phyloP scores from a whole-genome alignment of 352 stramenopile species.

The Phytophthora macrochlamydospora region DNA sequence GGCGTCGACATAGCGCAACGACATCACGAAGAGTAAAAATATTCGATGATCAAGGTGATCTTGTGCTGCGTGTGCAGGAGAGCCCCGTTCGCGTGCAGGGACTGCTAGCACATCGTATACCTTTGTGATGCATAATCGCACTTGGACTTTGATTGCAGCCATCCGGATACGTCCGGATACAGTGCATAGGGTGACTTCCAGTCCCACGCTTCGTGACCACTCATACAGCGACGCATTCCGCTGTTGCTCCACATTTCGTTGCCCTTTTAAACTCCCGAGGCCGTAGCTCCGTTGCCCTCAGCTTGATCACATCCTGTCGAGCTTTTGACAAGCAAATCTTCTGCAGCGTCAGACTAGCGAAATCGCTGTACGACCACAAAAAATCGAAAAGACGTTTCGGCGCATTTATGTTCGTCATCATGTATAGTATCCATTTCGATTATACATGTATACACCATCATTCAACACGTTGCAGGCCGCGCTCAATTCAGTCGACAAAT shows the following conservation, averaged over 20 bases:
- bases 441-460: constrained; percentile 1
- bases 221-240: not conserved
- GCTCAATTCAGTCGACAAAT: not conserved
- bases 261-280: too few relatives aligned
- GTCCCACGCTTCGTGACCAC: not conserved
- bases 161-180: not conserved
- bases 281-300: too few relatives aligned
- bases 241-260: too few relatives aligned
- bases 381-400: not conserved
- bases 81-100: not conserved
- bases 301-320: not conserved
- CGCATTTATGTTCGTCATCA: not conserved
- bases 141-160: not conserved
- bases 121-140: not conserved
- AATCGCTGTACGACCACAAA: not conserved
- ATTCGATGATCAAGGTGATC: not conserved
- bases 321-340: not conserved
- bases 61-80: not conserved
- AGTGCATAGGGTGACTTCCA: not conserved
- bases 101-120: not conserved
- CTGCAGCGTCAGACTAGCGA: not conserved
- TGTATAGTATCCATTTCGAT: not conserved
- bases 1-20: constrained; percentile 10
- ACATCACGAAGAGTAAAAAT: not conserved
- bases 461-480: not conserved